phyloP scores from a whole-genome alignment of 2,329 filamentous ascomycete species.

The Celoporthe dispersa region DNA sequence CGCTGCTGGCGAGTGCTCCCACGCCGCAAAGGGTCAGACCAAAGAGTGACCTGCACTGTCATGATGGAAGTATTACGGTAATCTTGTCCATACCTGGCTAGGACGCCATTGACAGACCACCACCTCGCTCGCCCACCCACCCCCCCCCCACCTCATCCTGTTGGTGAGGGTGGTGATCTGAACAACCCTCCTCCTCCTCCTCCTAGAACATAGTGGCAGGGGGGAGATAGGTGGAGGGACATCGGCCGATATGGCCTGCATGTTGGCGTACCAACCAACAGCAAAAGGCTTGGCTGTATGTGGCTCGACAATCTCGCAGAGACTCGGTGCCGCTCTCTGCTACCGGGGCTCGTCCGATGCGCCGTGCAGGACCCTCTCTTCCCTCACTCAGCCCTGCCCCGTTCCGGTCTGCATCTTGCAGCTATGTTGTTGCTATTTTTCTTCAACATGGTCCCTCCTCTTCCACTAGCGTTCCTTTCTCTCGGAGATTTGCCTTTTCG shows the following conservation, averaged over 20 bases:
- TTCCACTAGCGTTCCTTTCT: slow-evolving; percentile 13
- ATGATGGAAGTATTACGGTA: neutral
- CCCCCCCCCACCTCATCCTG: neutral
- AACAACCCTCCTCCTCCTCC: neutral
- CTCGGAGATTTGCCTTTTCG: neutral
- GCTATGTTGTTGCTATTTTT: slow-evolving; percentile 11
- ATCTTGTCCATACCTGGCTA: neutral
- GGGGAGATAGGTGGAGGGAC: neutral
- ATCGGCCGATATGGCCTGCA: neutral
- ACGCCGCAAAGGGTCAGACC: neutral
- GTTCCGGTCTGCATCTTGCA: neutral
- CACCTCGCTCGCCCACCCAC: neutral
- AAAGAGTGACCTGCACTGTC: neutral
- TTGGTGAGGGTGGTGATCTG: neutral
- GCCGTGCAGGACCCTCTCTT: neutral
- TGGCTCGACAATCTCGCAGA: slow-evolving; percentile 11
- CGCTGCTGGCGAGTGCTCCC: neutral
- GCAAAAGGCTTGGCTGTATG: neutral
- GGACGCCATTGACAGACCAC: neutral
- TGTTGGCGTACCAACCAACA: neutral
- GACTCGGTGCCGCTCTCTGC: neutral
- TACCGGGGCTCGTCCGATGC: neutral
- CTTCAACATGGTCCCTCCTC: slow-evolving; percentile 3
- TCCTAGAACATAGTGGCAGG: neutral
- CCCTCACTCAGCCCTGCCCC: slow-evolving; percentile 6